Conservation (phyloP, 805 yeast genomes). For the Clavispora carvajalis region DNA sequence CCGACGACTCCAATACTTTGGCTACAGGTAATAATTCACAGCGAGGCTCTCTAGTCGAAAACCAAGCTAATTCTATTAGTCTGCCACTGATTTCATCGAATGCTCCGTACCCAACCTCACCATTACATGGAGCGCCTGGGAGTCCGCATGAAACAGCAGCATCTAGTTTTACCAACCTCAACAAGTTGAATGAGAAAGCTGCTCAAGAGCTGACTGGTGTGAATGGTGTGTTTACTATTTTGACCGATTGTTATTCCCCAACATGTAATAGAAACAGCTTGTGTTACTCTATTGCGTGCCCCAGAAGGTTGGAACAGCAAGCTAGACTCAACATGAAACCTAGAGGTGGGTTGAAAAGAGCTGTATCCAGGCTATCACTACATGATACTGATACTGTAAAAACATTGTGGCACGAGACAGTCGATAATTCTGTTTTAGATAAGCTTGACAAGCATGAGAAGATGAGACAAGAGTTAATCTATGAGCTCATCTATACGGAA, state of each 20-base stretch:
- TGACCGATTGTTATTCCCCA: constrained; percentile 95
- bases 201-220: constrained; percentile 38
- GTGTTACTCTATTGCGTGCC: constrained; percentile 95
- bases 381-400: constrained; percentile 63
- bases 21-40: constrained; percentile 18
- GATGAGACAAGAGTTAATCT: constrained; percentile 91
- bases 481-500: constrained; percentile 90
- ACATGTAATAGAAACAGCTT: constrained; percentile 85
- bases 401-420: constrained; percentile 91
- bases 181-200: constrained; percentile 10
- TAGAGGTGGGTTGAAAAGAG: constrained; percentile 75
- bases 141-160: constrained; percentile 12
- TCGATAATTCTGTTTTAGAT: constrained; percentile 72
- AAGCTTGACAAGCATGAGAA: constrained; percentile 77
- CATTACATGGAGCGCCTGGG: constrained; percentile 12
- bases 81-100: constrained; percentile 16
- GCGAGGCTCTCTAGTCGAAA: constrained; percentile 24
- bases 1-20: constrained; percentile 22
- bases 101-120: constrained; percentile 16
- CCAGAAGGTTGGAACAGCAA: constrained; percentile 91
- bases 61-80: constrained; percentile 12
- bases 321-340: constrained; percentile 86
- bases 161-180: constrained; percentile 14
- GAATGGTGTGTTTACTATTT: constrained; percentile 87
- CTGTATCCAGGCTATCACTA: constrained; percentile 62